Evolutionary conservation across 306 rosid genomes (phyloP).

Genomic region (Casuarina equisetifolia): DNA sequence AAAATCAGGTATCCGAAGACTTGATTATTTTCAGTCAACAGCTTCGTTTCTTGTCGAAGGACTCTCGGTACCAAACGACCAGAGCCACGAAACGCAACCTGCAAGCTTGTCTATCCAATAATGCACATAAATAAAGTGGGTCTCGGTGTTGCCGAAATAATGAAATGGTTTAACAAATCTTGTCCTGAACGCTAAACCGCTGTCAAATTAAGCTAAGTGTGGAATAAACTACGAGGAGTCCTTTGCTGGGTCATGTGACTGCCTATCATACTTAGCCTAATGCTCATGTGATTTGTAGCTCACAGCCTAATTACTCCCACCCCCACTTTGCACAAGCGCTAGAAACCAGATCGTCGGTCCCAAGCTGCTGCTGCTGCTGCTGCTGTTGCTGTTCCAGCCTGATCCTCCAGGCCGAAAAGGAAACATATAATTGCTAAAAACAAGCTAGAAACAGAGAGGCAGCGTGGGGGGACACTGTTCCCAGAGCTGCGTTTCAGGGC

Average conservation of each 20-base stretch:
- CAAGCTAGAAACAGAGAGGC: constrained; percentile 30
- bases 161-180: not conserved
- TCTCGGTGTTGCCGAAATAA: not conserved
- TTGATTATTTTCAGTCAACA: not conserved
- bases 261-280: constrained; percentile 21
- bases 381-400: too few relatives aligned
- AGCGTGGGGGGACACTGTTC: constrained; percentile 36
- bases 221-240: not conserved
- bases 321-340: too few relatives aligned
- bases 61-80: not conserved
- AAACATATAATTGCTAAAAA: not conserved
- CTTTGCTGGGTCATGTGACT: constrained; percentile 26
- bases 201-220: not conserved
- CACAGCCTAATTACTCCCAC: too few relatives aligned
- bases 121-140: not conserved
- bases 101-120: not conserved
- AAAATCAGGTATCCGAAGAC: not conserved
- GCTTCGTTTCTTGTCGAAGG: not conserved
- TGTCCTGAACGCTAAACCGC: not conserved
- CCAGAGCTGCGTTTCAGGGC: constrained; percentile 40
- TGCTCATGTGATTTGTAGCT: constrained; percentile 5
- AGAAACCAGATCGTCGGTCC: too few relatives aligned
- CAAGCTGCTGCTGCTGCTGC: too few relatives aligned
- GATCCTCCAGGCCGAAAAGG: too few relatives aligned
- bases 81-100: not conserved